phyloP scores from a whole-genome alignment of 2,329 filamentous ascomycete genomes.

The Colletotrichum eleusines region DNA sequence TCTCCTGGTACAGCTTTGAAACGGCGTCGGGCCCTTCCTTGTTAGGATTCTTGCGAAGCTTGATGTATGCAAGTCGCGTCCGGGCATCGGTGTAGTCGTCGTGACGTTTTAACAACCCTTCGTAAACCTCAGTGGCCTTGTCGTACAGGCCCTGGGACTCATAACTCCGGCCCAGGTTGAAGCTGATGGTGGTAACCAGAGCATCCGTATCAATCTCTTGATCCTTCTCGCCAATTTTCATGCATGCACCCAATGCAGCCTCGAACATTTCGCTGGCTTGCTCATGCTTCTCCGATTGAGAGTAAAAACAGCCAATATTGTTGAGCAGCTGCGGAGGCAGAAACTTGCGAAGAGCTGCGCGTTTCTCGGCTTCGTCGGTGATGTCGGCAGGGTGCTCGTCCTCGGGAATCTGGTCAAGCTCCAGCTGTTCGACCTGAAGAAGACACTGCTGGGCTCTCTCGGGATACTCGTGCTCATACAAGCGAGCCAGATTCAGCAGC shows the following conservation, averaged over 20 bases:
- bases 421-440: constrained; percentile 90
- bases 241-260: constrained; percentile 88
- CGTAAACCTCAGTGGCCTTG: constrained; percentile 89
- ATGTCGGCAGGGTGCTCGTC: constrained; percentile 72
- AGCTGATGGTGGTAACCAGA: constrained; percentile 94
- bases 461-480: constrained; percentile 88
- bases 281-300: constrained; percentile 84
- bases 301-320: constrained; percentile 97
- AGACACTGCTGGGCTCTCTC: constrained; percentile 94
- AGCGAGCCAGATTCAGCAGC: constrained; percentile 87
- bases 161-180: constrained; percentile 94
- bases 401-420: constrained; percentile 81
- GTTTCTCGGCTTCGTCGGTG: constrained; percentile 69
- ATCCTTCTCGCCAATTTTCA: constrained; percentile 82
- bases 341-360: constrained; percentile 76
- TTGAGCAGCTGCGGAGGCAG: constrained; percentile 93
- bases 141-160: constrained; percentile 85
- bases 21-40: constrained; percentile 91
- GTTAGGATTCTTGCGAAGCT: constrained; percentile 81
- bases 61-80: constrained; percentile 90
- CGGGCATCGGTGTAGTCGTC: constrained; percentile 93
- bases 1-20: constrained; percentile 85
- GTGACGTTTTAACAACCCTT: constrained; percentile 86
- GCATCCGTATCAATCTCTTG: constrained; percentile 87
- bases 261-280: constrained; percentile 90